Conservation (phyloP, 1,284 basidiomycete species). For the Pisolithus thermaeus region DNA sequence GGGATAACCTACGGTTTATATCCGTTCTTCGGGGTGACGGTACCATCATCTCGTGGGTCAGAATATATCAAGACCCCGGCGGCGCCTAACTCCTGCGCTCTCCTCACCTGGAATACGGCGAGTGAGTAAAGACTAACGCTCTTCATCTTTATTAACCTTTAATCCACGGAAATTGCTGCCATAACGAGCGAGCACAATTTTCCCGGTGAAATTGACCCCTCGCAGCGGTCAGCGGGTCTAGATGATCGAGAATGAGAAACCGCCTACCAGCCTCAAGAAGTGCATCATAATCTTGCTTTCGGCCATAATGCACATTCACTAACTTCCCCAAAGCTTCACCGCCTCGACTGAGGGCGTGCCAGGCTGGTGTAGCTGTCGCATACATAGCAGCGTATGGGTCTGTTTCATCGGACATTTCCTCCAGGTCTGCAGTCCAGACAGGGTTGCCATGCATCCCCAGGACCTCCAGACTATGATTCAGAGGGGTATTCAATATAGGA, state of each 20-base stretch:
- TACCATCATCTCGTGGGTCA: constrained; percentile 72
- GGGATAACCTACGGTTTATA: constrained; percentile 37
- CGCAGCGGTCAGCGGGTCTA: constrained; percentile 5
- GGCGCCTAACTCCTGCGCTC: constrained; percentile 68
- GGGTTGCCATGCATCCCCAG: constrained; percentile 38
- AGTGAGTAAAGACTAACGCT: background rate
- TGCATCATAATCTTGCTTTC: constrained; percentile 40
- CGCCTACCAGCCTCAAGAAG: constrained; percentile 25
- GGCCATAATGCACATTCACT: constrained; percentile 65
- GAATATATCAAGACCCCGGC: constrained; percentile 61
- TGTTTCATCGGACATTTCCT: constrained; percentile 41
- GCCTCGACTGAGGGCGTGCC: constrained; percentile 47
- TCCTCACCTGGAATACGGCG: constrained; percentile 40
- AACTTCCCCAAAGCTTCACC: constrained; percentile 52
- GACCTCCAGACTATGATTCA: constrained; percentile 44
- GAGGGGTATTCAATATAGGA: constrained; percentile 59
- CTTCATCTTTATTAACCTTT: constrained; percentile 32
- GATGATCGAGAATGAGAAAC: background rate
- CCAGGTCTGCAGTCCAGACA: constrained; percentile 49
- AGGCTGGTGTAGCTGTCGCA: constrained; percentile 37
- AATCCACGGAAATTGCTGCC: constrained; percentile 68
- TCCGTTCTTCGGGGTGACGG: constrained; percentile 60
- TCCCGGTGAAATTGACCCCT: constrained; percentile 61
- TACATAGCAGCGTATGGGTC: constrained; percentile 46
- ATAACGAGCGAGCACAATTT: constrained; percentile 67